A percentile compares a stretch with the other conserved stretches of the same genome.
Conservation (phyloP, 164 flowering plant genomes). For the Vitis rupestris region DNA sequence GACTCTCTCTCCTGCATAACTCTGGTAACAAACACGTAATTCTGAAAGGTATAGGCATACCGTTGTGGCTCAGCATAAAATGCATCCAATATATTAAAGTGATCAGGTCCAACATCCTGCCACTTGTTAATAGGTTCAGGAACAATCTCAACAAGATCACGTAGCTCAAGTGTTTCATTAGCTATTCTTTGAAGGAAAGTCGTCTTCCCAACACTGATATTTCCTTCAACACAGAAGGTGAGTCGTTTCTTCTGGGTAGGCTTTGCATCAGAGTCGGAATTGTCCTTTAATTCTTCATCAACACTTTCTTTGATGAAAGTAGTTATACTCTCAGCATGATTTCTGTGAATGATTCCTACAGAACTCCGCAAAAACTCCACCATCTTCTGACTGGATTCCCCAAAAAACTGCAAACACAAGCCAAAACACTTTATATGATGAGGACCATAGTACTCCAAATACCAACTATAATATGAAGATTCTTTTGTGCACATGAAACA, state of each 20-base stretch:
- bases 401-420: conserved; percentile 59
- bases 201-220: conserved; percentile 96
- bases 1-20: conserved; percentile 98
- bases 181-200: conserved; percentile 96
- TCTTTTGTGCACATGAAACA: neutral
- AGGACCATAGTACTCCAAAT: neutral
- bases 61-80: conserved; percentile 92
- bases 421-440: neutral
- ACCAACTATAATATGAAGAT: neutral
- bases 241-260: conserved; percentile 52
- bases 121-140: conserved; percentile 95
- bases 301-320: conserved; percentile 77
- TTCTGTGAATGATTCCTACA: conserved; percentile 87
- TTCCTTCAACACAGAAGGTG: conserved; percentile 96
- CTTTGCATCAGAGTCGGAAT: conserved; percentile 40
- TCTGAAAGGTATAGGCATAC: conserved; percentile 97
- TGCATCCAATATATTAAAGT: conserved; percentile 90
- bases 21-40: conserved; percentile 94
- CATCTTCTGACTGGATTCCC: conserved; percentile 80
- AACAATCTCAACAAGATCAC: conserved; percentile 92
- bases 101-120: conserved; percentile 97
- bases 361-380: conserved; percentile 84
- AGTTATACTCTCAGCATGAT: conserved; percentile 96
- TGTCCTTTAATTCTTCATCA: conserved; percentile 77
- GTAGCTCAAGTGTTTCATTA: conserved; percentile 92